Evolutionary conservation across 495 filamentous ascomycete genomes (phyloP).

Genomic region (Daldinia concentrica): DNA sequence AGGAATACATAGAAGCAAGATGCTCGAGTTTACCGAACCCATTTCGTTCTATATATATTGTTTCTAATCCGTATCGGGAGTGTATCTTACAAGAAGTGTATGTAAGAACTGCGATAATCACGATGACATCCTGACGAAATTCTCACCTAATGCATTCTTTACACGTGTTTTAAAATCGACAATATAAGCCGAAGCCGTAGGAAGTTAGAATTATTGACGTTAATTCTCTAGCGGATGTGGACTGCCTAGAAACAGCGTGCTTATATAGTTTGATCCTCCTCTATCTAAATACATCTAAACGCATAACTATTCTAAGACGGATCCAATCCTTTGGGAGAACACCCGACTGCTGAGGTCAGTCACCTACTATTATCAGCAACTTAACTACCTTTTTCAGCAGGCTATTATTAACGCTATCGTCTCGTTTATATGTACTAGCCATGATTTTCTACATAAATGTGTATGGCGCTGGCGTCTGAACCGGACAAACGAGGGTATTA

Average conservation of each 20-base stretch:
- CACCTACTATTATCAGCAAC: constrained; percentile 14
- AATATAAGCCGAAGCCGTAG: too few species aligned
- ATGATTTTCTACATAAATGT: neutral
- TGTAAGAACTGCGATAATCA: too few species aligned
- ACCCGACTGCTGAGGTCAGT: constrained; percentile 1
- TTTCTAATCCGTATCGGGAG: too few species aligned
- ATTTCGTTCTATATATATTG: neutral
- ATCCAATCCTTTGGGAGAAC: constrained; percentile 14
- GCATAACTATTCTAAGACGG: constrained; percentile 16
- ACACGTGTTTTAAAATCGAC: too few species aligned
- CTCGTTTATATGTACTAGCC: neutral
- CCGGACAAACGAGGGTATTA: neutral
- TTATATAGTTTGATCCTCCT: constrained; percentile 25
- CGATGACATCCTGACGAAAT: too few species aligned
- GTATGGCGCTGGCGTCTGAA: neutral
- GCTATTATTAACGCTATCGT: neutral
- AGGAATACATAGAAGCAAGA: neutral
- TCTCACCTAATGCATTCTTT: too few species aligned
- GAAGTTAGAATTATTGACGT: too few species aligned
- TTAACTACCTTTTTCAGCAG: neutral
- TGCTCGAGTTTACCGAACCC: neutral
- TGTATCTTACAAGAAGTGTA: too few species aligned
- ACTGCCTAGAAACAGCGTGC: too few species aligned
- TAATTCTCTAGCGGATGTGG: too few species aligned
- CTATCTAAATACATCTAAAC: constrained; percentile 12